phyloP scores from a whole-genome alignment of 2,329 filamentous ascomycete genomes.

The Fusarium transvaalense region DNA sequence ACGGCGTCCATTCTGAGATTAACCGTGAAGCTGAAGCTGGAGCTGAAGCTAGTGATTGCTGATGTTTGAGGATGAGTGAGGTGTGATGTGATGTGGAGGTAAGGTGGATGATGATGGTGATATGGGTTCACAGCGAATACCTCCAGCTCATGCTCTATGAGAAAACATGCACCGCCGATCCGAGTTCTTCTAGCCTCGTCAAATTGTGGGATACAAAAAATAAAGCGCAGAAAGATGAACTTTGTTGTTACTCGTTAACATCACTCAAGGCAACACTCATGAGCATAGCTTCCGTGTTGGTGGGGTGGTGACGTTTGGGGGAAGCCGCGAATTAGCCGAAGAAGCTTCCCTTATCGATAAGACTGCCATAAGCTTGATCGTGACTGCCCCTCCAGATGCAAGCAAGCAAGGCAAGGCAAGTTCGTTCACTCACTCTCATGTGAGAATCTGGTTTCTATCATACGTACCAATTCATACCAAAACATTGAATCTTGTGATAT shows the following conservation, averaged over 20 bases:
- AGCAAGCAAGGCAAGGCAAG: too few species aligned
- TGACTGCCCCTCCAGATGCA: slow-evolving; percentile 26
- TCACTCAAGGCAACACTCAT: slow-evolving; percentile 42
- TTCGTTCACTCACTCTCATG: neutral
- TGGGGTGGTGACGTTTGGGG: slow-evolving; percentile 40
- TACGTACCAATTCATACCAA: neutral
- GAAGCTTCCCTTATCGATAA: slow-evolving; percentile 22
- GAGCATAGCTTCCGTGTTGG: slow-evolving; percentile 34
- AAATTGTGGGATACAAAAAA: neutral
- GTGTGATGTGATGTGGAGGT: slow-evolving; percentile 18
- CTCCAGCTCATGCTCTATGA: slow-evolving; percentile 21
- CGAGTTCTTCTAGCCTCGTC: neutral
- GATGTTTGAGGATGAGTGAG: slow-evolving; percentile 14
- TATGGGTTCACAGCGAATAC: slow-evolving; percentile 14
- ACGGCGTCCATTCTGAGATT: slow-evolving; percentile 50
- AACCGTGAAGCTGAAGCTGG: slow-evolving; percentile 1
- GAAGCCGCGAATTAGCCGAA: slow-evolving; percentile 36
- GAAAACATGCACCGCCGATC: neutral
- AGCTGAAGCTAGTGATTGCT: slow-evolving; percentile 10
- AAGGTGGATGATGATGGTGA: slow-evolving; percentile 12
- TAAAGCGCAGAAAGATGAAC: slow-evolving; percentile 1
- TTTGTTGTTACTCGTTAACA: slow-evolving; percentile 27
- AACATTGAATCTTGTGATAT: too few species aligned
- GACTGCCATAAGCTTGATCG: neutral
- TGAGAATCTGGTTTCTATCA: neutral